These are phyloP conservation scores for Fusarium redolens DNA, from an alignment of 2,329 filamentous ascomycete species.

Conservation along the genomic window DNA sequence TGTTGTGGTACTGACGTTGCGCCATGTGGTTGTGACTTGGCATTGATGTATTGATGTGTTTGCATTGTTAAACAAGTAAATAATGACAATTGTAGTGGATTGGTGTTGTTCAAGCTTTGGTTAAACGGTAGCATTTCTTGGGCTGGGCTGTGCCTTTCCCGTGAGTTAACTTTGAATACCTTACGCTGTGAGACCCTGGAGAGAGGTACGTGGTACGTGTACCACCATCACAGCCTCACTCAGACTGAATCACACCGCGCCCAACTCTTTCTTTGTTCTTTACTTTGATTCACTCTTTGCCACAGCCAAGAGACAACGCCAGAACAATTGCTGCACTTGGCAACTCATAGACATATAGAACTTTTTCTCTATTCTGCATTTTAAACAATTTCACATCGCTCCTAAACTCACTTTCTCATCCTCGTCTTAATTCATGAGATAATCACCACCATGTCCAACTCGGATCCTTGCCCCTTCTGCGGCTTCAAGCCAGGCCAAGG, in stretches of 20 bases:
- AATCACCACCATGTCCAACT: conserved; percentile 10
- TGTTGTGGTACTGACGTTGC: conserved; percentile 5
- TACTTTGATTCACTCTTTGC: neutral
- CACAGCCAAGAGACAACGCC: neutral
- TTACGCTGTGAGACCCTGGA: neutral
- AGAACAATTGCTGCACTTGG: neutral
- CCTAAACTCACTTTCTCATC: neutral
- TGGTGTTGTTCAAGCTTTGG: neutral
- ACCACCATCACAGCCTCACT: conserved; percentile 35
- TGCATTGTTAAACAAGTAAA: neutral
- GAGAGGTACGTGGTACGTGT: conserved; percentile 21
- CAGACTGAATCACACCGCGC: conserved; percentile 22
- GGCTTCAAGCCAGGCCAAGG: conserved; percentile 46
- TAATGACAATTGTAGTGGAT: neutral
- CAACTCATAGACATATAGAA: conserved; percentile 2
- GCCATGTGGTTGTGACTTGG: conserved; percentile 24
- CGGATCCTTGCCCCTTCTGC: conserved; percentile 51
- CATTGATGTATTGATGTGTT: neutral
- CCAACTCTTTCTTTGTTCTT: conserved; percentile 23
- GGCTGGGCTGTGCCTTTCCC: neutral
- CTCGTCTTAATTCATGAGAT: neutral
- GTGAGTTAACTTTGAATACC: neutral
- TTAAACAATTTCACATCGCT: neutral
- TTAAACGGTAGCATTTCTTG: neutral
- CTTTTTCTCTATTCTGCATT: neutral